Base-by-base conservation (phyloP, 2,329 filamentous ascomycete species). In the Penicillium fuscoglaucum region DNA sequence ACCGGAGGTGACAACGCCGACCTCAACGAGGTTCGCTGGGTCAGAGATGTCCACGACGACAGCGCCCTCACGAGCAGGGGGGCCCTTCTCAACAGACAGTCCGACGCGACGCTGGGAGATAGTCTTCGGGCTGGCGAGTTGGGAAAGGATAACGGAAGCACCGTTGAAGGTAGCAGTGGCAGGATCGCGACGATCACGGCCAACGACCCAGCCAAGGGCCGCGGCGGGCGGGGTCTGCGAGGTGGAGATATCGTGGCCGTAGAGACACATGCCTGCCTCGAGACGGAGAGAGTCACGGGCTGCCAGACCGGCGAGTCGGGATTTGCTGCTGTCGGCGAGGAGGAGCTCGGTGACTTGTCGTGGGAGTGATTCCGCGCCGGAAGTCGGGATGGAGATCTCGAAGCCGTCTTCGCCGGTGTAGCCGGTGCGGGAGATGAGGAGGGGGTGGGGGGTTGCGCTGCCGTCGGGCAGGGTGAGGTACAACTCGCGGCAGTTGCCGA, bases 381-480 rank as follows among this genome's bases (percentile, higher is more conserved):
- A 82, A 0, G 85, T 83, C 1, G 89, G 86, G 68, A 97, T 90
- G 41, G 90, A 95, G 70, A 99, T 91, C 79, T 99, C 95, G 77
- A 99, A 99, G 43, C 95, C 95, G 75, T 99, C 95, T 80, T 99
- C 95, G 60, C 95, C 95, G 0, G 95, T 99, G 80, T 99, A 99
- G 5, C 95, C 95, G 47, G 90, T 95, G 60, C 95, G 87, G 72
- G 88, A 93, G 71, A 97, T 87, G 51, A 97, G 83, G 48, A 95
- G 72, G 64, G 82, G 75, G 60, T 82, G 68, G 60, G 81, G 67
- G 24, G 76, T 76, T 60, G 78, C 78, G 39, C 82, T 83, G 45
- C 83, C 83, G 39, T 81, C 77, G 15, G 76, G 71, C 13, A 90
- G 79, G 61, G 82, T 84, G 53, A 97, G 78, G 62, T 84, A 83